Evolutionary conservation across 1,284 basidiomycete species (phyloP).

Genomic region (Rhodotorula mucilaginosa): DNA sequence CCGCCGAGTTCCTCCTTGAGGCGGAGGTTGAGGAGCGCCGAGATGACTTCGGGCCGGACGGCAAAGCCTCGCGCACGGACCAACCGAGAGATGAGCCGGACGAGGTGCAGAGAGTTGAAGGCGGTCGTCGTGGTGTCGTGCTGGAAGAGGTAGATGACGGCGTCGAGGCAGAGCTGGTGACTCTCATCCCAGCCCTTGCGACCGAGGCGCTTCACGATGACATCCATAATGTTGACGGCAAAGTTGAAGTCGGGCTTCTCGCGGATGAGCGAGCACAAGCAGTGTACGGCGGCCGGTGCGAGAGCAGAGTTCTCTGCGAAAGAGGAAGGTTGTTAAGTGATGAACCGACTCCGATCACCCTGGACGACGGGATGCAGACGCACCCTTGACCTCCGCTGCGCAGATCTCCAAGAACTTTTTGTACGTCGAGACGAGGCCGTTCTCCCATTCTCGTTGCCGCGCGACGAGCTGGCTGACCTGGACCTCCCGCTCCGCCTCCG

Average conservation of each 20-base stretch:
- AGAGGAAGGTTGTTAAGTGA: background rate
- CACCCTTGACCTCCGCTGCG: constrained; percentile 83
- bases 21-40: constrained; percentile 79
- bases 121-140: constrained; percentile 63
- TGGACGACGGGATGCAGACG: constrained; percentile 39
- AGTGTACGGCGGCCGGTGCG: constrained; percentile 69
- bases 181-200: constrained; percentile 76
- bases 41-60: constrained; percentile 83
- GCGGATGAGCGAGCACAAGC: constrained; percentile 79
- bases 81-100: constrained; percentile 91
- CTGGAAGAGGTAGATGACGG: constrained; percentile 76
- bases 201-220: constrained; percentile 78
- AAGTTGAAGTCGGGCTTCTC: constrained; percentile 97
- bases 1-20: constrained; percentile 78
- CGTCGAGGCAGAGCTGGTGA: constrained; percentile 69
- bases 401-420: constrained; percentile 81
- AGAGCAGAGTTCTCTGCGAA: constrained; percentile 67
- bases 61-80: constrained; percentile 89
- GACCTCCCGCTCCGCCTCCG: constrained; percentile 84
- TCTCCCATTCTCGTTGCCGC: constrained; percentile 89
- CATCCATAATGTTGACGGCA: constrained; percentile 84
- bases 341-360: constrained; percentile 3
- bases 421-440: constrained; percentile 87
- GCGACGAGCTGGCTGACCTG: constrained; percentile 93
- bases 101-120: constrained; percentile 73